Conservation (phyloP, 2,329 filamentous ascomycete species). For the Saccharata proteae region DNA sequence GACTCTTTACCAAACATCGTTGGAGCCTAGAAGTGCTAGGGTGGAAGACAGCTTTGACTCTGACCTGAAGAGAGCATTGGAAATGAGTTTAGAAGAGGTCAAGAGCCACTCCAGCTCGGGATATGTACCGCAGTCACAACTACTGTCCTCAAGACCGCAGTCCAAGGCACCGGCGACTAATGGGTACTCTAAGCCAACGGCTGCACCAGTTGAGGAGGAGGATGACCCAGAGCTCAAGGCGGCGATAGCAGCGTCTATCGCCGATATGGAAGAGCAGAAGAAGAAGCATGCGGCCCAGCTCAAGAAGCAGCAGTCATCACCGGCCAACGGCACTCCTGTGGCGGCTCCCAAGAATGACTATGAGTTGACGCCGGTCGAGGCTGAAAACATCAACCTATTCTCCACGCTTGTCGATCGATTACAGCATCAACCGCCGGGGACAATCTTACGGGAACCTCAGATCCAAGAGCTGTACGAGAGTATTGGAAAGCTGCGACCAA, state of each 20-base stretch:
- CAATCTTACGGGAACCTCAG: conserved; percentile 90
- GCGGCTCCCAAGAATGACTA: conserved; percentile 73
- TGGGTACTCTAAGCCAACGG: conserved; percentile 29
- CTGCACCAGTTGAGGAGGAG: conserved; percentile 48
- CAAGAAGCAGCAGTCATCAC: conserved; percentile 66
- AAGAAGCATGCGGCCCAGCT: conserved; percentile 73
- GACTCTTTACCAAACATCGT: conserved; percentile 51
- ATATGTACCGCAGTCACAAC: conserved; percentile 55
- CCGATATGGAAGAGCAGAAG: conserved; percentile 98
- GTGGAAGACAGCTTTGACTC: conserved; percentile 90
- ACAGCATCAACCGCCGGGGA: conserved; percentile 89
- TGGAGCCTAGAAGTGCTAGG: conserved; percentile 84
- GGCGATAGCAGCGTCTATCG: conserved; percentile 85
- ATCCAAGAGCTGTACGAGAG: conserved; percentile 98
- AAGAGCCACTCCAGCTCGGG: conserved; percentile 58
- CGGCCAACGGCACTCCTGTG: conserved; percentile 35
- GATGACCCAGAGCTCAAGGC: conserved; percentile 90
- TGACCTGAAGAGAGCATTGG: conserved; percentile 81
- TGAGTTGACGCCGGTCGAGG: conserved; percentile 84
- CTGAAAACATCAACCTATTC: conserved; percentile 95
- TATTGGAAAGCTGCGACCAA: conserved; percentile 84
- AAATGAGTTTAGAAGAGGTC: conserved; percentile 94
- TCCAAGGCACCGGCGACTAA: conserved; percentile 19
- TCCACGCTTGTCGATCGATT: conserved; percentile 85
- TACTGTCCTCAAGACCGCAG: too few relatives aligned